Conservation (phyloP, 2,329 filamentous ascomycete genomes). For the Pseudogymnoascus sp. region DNA sequence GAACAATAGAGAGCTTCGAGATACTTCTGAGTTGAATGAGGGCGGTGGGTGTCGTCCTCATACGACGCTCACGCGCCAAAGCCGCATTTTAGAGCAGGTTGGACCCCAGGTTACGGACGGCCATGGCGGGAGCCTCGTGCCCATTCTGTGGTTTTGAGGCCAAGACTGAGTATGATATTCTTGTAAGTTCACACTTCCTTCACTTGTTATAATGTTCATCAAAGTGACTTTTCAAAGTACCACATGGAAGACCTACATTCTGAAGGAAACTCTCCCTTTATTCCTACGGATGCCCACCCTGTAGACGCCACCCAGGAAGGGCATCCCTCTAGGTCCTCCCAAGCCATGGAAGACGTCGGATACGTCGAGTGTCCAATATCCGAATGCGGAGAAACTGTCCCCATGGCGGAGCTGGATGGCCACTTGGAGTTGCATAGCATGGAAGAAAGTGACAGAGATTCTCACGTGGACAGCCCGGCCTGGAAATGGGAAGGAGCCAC, state of each 20-base stretch:
- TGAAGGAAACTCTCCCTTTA: constrained; percentile 28
- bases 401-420: constrained; percentile 45
- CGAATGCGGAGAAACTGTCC: constrained; percentile 54
- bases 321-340: constrained; percentile 12
- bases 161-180: constrained; percentile 33
- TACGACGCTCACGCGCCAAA: not conserved
- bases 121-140: constrained; percentile 23
- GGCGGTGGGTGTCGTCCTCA: constrained; percentile 4
- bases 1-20: not conserved
- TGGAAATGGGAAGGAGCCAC: constrained; percentile 10
- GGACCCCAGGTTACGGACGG: not conserved
- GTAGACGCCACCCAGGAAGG: constrained; percentile 18
- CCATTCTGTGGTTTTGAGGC: constrained; percentile 36
- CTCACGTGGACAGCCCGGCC: constrained; percentile 12
- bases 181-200: constrained; percentile 26
- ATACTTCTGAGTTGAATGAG: not conserved
- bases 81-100: not conserved
- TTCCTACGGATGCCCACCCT: constrained; percentile 23
- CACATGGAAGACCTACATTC: constrained; percentile 29
- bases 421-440: constrained; percentile 52
- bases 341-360: constrained; percentile 28
- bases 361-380: constrained; percentile 50
- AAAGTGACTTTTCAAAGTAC: constrained; percentile 17
- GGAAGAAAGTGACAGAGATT: constrained; percentile 16
- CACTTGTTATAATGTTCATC: not conserved